Base-by-base conservation (phyloP, 129 eudicot species). In the Silybum marianum region DNA sequence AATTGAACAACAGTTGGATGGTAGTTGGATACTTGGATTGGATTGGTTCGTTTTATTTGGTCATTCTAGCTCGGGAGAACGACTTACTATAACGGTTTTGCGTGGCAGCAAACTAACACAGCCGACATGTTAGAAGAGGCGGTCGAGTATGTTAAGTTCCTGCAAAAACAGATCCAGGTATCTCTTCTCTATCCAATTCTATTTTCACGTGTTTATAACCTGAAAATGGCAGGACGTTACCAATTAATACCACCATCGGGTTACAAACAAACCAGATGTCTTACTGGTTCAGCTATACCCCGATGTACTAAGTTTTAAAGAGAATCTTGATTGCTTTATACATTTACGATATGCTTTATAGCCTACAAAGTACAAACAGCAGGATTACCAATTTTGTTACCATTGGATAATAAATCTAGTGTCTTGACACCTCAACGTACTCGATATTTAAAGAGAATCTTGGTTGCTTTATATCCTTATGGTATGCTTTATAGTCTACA, bases 51-150 rank as follows among this genome's bases (percentile, higher is more conserved):
- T 28, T 28, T 28, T 28, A 28, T 14, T 54, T 54, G 62, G 62
- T 48, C 62, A 48, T 48, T 48, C n/a, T 48, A 48, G 19, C 62
- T 3, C 6, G 19, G 18, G 62, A 48, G 2, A 48, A 48, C 19
- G 62, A 48, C 13, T 40, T 9, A 40, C 2, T 44, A 10, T 44
- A 11, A 44, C 13, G 23, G 66, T 58, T 58, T 58, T n/a, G 7
- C 9, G 6, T 58, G 23, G 87, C 93, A 91, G 97, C 97, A 91
- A 91, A 91, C 97, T 2, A 91, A 91, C 84, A 91, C 97, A 0
- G 91, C 97, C n/a, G 97, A 91, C 84, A 91, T 91, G 97, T 82
- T 91, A 73, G 97, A 91, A 10, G 97, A 91, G 88, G 97, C 97
- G 19, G 97, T 91, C 18, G 90, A 90, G 28, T 91, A 91, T 75